Evolutionary conservation across 148 eudicot species (phyloP).

Genomic region (Nepenthes mirabilis): DNA sequence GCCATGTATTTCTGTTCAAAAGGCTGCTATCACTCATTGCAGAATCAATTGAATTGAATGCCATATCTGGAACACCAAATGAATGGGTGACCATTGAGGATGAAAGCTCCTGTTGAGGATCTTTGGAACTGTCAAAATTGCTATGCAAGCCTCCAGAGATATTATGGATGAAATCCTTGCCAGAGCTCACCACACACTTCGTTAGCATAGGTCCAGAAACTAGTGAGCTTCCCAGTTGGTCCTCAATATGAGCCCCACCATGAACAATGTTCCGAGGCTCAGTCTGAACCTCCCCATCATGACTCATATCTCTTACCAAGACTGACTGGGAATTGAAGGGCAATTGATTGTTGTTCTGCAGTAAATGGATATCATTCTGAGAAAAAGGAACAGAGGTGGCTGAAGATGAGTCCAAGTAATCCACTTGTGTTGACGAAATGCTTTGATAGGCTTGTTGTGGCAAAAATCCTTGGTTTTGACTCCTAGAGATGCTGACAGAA

Average conservation of each 20-base stretch:
- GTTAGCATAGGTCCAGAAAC: conserved; percentile 42
- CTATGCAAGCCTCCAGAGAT: conserved; percentile 55
- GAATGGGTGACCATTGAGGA: conserved; percentile 89
- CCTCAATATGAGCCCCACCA: conserved; percentile 30
- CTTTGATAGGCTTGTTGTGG: conserved; percentile 38
- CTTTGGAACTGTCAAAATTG: conserved; percentile 54
- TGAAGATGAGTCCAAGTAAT: conserved; percentile 86
- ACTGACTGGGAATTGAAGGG: conserved; percentile 50
- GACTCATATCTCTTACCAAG: conserved; percentile 47
- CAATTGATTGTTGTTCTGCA: conserved; percentile 29
- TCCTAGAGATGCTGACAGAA: conserved; percentile 38
- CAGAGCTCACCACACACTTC: conserved; percentile 43
- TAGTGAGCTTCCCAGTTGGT: conserved; percentile 37
- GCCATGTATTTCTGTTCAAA: conserved; percentile 65
- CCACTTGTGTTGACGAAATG: conserved; percentile 43
- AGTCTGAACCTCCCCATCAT: conserved; percentile 45
- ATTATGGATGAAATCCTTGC: conserved; percentile 45
- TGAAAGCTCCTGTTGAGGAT: conserved; percentile 69
- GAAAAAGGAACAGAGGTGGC: conserved; percentile 65
- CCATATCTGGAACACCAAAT: conserved; percentile 92
- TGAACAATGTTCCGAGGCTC: conserved; percentile 32
- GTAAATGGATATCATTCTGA: conserved; percentile 51
- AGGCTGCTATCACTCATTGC: conserved; percentile 62
- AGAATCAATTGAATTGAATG: conserved; percentile 76
- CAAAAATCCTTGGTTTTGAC: conserved; percentile 46